phyloP scores from a whole-genome alignment of 176 grass and related monocot species.

The Miscanthus lutarioriparius region DNA sequence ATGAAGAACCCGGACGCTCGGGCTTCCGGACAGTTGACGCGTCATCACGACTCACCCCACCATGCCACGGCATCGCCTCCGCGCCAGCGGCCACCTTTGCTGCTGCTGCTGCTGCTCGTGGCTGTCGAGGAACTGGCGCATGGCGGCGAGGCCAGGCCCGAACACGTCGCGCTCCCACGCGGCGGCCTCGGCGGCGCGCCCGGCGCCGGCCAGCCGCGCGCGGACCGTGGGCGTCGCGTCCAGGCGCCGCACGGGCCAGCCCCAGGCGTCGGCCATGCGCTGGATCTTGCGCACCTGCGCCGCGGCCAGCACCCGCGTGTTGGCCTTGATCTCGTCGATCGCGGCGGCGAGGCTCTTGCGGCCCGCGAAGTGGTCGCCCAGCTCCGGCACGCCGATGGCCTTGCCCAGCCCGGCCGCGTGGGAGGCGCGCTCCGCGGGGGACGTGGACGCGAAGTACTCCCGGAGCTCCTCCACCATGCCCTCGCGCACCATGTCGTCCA shows the following conservation, averaged over 20 bases:
- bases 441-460: conserved; percentile 63
- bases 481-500: conserved; percentile 81
- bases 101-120: neutral
- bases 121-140: neutral
- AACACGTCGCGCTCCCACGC: neutral
- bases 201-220: neutral
- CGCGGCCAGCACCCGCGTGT: conserved; percentile 71
- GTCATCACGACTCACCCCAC: no score
- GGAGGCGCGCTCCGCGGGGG: conserved; percentile 21
- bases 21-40: no score
- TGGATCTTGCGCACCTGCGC: conserved; percentile 75
- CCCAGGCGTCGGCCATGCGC: conserved; percentile 49
- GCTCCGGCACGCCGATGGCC: conserved; percentile 37
- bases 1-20: no score
- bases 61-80: no score
- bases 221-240: conserved; percentile 31
- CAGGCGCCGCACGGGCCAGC: conserved; percentile 64
- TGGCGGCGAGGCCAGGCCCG: neutral
- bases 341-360: conserved; percentile 41
- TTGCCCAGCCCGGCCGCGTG: no score
- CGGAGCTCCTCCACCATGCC: conserved; percentile 79
- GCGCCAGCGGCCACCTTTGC: no score
- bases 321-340: conserved; percentile 71
- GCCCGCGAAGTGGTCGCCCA: conserved; percentile 51
- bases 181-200: neutral